phyloP scores from a whole-genome alignment of 495 filamentous ascomycete genomes.

The Annulohypoxylon maeteangense region DNA sequence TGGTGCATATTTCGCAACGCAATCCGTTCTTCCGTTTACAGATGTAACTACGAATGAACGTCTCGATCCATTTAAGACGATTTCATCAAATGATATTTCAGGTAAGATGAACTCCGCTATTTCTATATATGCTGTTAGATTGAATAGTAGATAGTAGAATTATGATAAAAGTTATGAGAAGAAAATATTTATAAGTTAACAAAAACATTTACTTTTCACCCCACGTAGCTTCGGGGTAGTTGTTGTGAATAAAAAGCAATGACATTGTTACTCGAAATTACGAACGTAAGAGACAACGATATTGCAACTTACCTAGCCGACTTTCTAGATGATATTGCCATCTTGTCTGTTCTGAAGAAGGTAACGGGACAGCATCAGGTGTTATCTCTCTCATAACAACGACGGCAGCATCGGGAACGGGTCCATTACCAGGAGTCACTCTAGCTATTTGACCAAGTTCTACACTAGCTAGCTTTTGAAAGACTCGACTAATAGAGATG shows the following conservation, averaged over 20 bases:
- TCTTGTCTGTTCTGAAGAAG: slow-evolving; percentile 57
- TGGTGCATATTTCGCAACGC: slow-evolving; percentile 54
- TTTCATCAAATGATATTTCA: slow-evolving; percentile 60
- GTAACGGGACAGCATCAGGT: slow-evolving; percentile 28
- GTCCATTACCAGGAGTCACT: slow-evolving; percentile 39
- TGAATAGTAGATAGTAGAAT: slow-evolving; percentile 11
- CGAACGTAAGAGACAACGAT: not conserved
- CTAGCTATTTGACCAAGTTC: slow-evolving; percentile 45
- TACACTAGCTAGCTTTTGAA: slow-evolving; percentile 39
- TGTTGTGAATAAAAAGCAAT: not conserved
- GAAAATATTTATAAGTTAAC: not conserved
- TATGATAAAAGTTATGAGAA: not conserved
- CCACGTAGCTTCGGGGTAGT: not conserved
- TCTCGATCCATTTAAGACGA: slow-evolving; percentile 55
- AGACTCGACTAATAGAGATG: slow-evolving; percentile 44
- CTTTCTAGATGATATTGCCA: slow-evolving; percentile 75
- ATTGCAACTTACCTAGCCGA: slow-evolving; percentile 58
- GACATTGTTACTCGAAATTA: not conserved
- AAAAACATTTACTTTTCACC: slow-evolving; percentile 30
- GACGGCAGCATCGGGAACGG: slow-evolving; percentile 39
- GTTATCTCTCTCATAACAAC: slow-evolving; percentile 46
- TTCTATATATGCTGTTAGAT: slow-evolving; percentile 40
- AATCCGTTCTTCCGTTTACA: slow-evolving; percentile 54
- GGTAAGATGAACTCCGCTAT: slow-evolving; percentile 60
- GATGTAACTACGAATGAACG: slow-evolving; percentile 60